Conservation (phyloP, 2,329 filamentous ascomycete genomes). For the Fusarium globosum region DNA sequence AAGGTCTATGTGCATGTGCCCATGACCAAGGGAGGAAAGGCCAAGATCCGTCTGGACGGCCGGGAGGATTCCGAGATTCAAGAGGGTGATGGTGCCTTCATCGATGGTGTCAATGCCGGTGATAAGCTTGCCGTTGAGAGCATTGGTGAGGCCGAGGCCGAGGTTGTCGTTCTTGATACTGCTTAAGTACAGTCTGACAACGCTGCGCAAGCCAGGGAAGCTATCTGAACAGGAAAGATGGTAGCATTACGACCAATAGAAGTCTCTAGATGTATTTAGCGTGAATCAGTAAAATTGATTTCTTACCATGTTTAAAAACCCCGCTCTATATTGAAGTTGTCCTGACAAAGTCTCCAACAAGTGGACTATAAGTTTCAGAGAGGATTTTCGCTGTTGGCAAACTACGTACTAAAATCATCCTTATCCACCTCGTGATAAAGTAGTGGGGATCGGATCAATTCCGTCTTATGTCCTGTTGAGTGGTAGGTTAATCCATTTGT, state of each 20-base stretch:
- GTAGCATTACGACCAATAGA: background rate
- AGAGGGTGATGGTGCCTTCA: conserved; percentile 86
- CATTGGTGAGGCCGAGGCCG: conserved; percentile 74
- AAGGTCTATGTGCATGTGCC: conserved; percentile 86
- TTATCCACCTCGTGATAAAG: background rate
- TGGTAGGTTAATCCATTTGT: background rate
- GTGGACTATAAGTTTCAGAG: background rate
- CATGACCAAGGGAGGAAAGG: conserved; percentile 80
- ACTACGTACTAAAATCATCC: background rate
- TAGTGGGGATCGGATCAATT: background rate
- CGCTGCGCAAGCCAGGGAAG: background rate
- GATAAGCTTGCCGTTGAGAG: conserved; percentile 74
- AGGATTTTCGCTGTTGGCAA: background rate
- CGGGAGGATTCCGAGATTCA: conserved; percentile 71
- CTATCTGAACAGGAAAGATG: background rate
- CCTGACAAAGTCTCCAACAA: background rate
- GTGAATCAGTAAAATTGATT: conserved; percentile 9
- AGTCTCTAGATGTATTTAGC: conserved; percentile 27
- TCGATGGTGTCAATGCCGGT: conserved; percentile 72
- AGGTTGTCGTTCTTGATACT: conserved; percentile 76
- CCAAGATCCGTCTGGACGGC: conserved; percentile 75
- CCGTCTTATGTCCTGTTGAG: background rate
- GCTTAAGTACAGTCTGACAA: conserved; percentile 52
- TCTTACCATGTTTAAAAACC: background rate
- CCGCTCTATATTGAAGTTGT: background rate